Evolutionary conservation across 805 yeast species (phyloP).

Genomic region (Cyberlindnera amylophila): DNA sequence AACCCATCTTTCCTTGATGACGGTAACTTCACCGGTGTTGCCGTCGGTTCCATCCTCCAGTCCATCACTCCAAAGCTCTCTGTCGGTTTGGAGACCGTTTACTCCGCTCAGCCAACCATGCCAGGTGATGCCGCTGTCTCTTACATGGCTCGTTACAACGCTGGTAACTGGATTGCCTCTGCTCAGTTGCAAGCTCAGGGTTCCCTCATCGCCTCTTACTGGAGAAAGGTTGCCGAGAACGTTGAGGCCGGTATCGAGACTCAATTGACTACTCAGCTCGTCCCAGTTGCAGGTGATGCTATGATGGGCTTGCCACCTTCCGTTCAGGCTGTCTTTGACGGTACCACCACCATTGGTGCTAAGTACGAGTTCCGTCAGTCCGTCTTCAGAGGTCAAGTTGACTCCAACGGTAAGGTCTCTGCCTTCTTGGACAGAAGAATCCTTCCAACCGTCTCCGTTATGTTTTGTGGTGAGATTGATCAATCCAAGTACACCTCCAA

Average conservation of each 20-base stretch:
- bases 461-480: constrained; percentile 91
- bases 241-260: constrained; percentile 95
- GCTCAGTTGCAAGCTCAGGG: constrained; percentile 95
- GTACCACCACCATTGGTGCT: constrained; percentile 90
- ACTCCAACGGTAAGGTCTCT: constrained; percentile 85
- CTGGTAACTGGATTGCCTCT: constrained; percentile 88
- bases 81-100: constrained; percentile 89
- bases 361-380: constrained; percentile 97
- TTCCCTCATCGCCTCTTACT: constrained; percentile 81
- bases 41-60: constrained; percentile 88
- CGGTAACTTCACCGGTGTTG: constrained; percentile 83
- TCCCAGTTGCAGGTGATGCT: constrained; percentile 64
- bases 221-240: constrained; percentile 88
- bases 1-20: constrained; percentile 74
- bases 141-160: constrained; percentile 84
- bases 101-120: constrained; percentile 67
- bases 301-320: constrained; percentile 78
- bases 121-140: constrained; percentile 92
- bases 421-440: constrained; percentile 91
- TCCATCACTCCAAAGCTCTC: constrained; percentile 79
- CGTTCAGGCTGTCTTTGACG: constrained; percentile 82
- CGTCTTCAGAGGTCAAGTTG: constrained; percentile 91
- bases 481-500: constrained; percentile 75
- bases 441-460: constrained; percentile 82
- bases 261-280: constrained; percentile 69